Conservation (phyloP, 768 basidiomycete species). For the Cubamyces sp. region DNA sequence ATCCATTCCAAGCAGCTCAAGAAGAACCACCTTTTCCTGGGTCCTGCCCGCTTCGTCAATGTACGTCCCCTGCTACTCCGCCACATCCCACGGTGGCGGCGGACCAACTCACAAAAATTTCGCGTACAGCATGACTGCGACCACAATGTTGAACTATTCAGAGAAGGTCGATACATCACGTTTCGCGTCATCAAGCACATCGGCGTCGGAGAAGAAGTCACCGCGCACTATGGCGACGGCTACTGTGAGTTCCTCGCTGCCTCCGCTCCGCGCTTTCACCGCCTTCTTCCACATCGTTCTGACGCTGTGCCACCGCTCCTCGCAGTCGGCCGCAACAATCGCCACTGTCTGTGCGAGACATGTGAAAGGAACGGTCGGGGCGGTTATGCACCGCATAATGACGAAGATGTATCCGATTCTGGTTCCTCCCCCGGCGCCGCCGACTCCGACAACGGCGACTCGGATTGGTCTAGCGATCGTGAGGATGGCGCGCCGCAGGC, state of each 20-base stretch:
- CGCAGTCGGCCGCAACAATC: slow-evolving; percentile 67
- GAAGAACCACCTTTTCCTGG: slow-evolving; percentile 89
- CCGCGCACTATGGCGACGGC: slow-evolving; percentile 88
- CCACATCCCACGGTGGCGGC: slow-evolving; percentile 6
- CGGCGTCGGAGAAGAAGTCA: slow-evolving; percentile 81
- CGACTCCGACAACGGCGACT: slow-evolving; percentile 37
- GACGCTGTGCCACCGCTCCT: slow-evolving; percentile 27
- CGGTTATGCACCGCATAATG: slow-evolving; percentile 66
- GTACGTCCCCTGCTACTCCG: slow-evolving; percentile 49
- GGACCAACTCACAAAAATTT: slow-evolving; percentile 13
- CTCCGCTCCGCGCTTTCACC: slow-evolving; percentile 14
- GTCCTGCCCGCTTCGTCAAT: slow-evolving; percentile 91
- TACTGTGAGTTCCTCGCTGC: slow-evolving; percentile 67
- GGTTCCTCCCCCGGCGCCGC: slow-evolving; percentile 46
- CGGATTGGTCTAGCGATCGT: slow-evolving; percentile 29
- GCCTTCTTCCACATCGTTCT: slow-evolving; percentile 12
- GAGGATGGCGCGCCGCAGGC: slow-evolving; percentile 36
- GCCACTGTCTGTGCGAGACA: slow-evolving; percentile 84
- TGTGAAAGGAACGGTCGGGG: slow-evolving; percentile 79
- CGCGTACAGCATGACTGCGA: slow-evolving; percentile 79
- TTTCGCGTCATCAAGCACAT: slow-evolving; percentile 83
- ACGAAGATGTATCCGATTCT: slow-evolving; percentile 49
- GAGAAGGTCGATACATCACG: slow-evolving; percentile 88
- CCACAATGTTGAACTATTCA: slow-evolving; percentile 87
- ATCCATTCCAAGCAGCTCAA: slow-evolving; percentile 92